Conservation (phyloP, 352 stramenopile genomes). For the Thalassiosira ordinaria region DNA sequence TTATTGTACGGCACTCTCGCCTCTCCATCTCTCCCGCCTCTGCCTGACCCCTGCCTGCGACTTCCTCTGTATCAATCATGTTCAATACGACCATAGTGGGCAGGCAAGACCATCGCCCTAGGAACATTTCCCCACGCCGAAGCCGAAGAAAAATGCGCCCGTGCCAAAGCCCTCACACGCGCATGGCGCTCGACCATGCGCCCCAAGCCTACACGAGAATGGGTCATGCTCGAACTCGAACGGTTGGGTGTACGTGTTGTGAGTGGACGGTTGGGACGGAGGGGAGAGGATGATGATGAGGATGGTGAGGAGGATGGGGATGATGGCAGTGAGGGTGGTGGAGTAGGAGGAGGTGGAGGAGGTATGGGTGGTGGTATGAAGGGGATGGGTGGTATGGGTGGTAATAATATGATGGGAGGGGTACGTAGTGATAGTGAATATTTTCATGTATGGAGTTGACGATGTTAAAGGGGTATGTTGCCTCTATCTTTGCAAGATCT, state of each 20-base stretch:
- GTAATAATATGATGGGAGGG: conserved; percentile 37
- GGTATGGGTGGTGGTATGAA: too few species aligned
- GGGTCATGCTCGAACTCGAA: conserved; percentile 86
- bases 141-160: conserved; percentile 85
- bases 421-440: not conserved
- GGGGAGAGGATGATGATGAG: conserved; percentile 74
- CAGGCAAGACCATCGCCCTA: conserved; percentile 85
- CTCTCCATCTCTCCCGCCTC: too few species aligned
- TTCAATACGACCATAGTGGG: conserved; percentile 73
- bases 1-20: too few species aligned
- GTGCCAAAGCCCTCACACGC: conserved; percentile 81
- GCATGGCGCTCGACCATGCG: conserved; percentile 85
- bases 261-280: conserved; percentile 67
- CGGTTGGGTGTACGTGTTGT: conserved; percentile 81
- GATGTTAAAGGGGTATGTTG: too few species aligned
- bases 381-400: conserved; percentile 32
- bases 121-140: conserved; percentile 81
- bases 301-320: conserved; percentile 21
- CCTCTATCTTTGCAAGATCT: too few species aligned
- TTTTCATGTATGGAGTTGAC: too few species aligned
- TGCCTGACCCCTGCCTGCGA: too few species aligned
- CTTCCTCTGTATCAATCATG: too few species aligned
- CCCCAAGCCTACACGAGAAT: conserved; percentile 83
- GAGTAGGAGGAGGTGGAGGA: conserved; percentile 1
- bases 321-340: conserved; percentile 1